Conservation (phyloP, 208 protist species). For the Eutreptiella sp. region DNA sequence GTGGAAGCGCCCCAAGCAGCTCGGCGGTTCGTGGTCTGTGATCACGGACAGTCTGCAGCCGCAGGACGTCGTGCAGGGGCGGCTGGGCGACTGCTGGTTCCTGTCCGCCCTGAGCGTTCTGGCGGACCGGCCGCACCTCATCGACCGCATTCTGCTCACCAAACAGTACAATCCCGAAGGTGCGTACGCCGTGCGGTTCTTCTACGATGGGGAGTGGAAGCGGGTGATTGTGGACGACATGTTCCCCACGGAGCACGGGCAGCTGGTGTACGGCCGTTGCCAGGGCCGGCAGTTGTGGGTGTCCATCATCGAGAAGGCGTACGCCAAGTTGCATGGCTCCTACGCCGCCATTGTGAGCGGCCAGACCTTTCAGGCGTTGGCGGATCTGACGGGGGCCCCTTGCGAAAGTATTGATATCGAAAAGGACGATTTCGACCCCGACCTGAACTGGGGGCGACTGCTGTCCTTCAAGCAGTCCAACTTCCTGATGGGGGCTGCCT, state of each 20-base stretch:
- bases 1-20: too few species aligned
- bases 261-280: conserved; percentile 39
- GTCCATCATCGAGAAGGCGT: conserved; percentile 45
- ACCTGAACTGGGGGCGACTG: too few species aligned
- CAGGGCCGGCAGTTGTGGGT: conserved; percentile 44
- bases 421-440: too few species aligned
- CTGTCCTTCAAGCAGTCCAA: too few species aligned
- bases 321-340: conserved; percentile 42
- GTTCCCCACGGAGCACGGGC: conserved; percentile 43
- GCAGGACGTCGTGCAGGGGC: too few species aligned
- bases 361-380: conserved; percentile 25
- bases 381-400: conserved; percentile 54
- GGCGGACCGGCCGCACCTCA: conserved; percentile 49
- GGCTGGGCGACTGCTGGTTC: conserved; percentile 44
- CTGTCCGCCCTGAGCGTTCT: conserved; percentile 52
- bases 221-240: conserved; percentile 49
- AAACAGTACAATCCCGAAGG: too few species aligned
- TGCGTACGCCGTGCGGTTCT: conserved; percentile 46
- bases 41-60: too few species aligned
- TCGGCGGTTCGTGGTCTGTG: too few species aligned
- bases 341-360: conserved; percentile 36
- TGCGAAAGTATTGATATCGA: too few species aligned
- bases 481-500: too few species aligned
- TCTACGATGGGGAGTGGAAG: conserved; percentile 50
- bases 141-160: conserved; percentile 45